Evolutionary conservation across 139 green algal species (phyloP), one percentile per base, ranked within the genome.

Genomic region (Marvania coccoides): DNA sequence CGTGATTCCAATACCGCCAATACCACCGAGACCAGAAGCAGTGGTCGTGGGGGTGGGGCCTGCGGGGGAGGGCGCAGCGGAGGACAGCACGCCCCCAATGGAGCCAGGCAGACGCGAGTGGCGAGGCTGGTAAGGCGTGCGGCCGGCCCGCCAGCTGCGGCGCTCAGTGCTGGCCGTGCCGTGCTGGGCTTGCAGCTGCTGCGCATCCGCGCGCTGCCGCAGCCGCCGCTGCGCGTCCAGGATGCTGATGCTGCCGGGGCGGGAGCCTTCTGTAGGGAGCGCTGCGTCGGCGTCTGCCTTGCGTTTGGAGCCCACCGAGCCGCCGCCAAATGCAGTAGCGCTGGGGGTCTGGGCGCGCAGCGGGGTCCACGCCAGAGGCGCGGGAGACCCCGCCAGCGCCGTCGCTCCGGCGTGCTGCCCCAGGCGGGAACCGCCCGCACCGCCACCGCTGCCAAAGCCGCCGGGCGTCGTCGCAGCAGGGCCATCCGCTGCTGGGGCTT

Each of bases 211-310:
- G 2, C 48, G 47, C 26, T 62, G 57, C 9, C 71, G 34, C 13
- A 47, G 55, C 35, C 71, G 63, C 45, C 71, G 61, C 61, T 77
- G 71, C 1, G 57, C 55, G 26, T 77, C 71, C 33, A 77, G 62
- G 24, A 77, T 15, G 45, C 71, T 77, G 53, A 77, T 67, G 62
- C 26, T 69, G 30, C 57, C 71, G 6, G 12, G 47, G 1, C 28
- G 5, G 33, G 51, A 55, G 3, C 61, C 58, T 29, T 28, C 53
- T 23, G 3, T 23, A 30, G 47, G 47, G 15, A 33, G 45, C 24
- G 37, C 55, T 15, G 57, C 51, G 54, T 57, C 59, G 13, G 37
- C 34, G 13, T 65, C 40, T 1, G 71, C 71, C 55, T 63, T 73
- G 26, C 71, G 40, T 47, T 77, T 77, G 58, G 31, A 39, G 30